Evolutionary conservation across 2,329 filamentous ascomycete species (phyloP), one percentile per base, ranked within the genome.

Genomic region (Zalaria sp.): DNA sequence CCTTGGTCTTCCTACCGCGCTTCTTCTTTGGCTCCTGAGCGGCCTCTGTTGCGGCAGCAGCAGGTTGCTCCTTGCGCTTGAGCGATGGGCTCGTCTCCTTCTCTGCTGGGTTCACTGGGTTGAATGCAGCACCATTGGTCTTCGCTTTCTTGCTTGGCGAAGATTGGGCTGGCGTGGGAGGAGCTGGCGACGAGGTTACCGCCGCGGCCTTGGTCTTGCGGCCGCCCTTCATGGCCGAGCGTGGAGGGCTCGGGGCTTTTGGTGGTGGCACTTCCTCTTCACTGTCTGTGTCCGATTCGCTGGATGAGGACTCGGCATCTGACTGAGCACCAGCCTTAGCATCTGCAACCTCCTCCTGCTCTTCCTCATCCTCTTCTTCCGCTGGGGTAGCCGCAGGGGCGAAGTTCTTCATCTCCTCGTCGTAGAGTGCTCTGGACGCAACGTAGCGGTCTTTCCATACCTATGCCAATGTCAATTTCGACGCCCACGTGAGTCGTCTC

Each of bases 361-460:
- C 61, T 37, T 53, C 52, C 44, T 47, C 50, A 37, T 48, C 56
- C 32, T 59, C 59, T 5, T 49, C 58, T 27, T 51, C 51, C 38
- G 26, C 44, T 25, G 50, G 57, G 9, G 61, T 61, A 36, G 59
- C 60, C n/a, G 62, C 64, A 40, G 69, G 69, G 53, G 75, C 71
- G 63, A 79, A 81, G 3, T 64, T 66, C 39, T 64, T 64, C 54
- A 74, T 65, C 40, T 72, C 67, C 42, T 67, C 61, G 49, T 73
- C 69, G 61, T 76, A 79, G 35, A 66, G 59, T 38, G 71, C 68
- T 48, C 77, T 65, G 45, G 73, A 73, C 46, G 64, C 60, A 47
- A 69, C 64, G 57, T 80, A 80, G n/a, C 71, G 64, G 27, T 69
- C 63, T 50, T 72, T 69, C 66, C 73, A 77, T 41, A 65, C 47